Evolutionary conservation across 768 basidiomycete genomes (phyloP), one percentile per base, ranked within the genome.

Genomic region (Epithele typhae): DNA sequence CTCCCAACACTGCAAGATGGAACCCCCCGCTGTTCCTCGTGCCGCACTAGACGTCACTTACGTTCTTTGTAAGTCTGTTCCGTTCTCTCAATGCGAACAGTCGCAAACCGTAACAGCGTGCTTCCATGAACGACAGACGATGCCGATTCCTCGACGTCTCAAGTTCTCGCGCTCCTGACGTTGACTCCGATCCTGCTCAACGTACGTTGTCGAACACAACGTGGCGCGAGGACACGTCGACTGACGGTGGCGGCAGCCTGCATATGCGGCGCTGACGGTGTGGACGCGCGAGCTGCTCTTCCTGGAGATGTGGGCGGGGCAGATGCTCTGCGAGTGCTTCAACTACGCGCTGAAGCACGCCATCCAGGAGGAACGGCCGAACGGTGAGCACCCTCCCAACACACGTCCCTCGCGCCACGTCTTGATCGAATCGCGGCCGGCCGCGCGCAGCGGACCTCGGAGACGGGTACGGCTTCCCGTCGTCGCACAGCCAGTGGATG

Each of bases 401-500:
- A 7, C 21, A 39, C 25, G 17, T 30, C 22, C 15, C 11, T 9
- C 17, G 35, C 9, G 18, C 38, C 42, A 11, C 36, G 15, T 40
- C 22, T 37, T 18, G 36, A 7, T 11, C 27, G 22, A 37, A 9
- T 24, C 24, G 19, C 25, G 18, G 15, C 45, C 25, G 21, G 8
- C 48, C 14, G n/a, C 39, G 10, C 37, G 10, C 56, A 84, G 84
- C 72, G 35, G 74, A 72, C 45, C 63, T 79, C 38, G 83, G 82
- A 17, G 75, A 75, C 45, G 89, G 89, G 12, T 92, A 90, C 59
- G 90, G 88, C 6, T 92, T 92, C 56, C 90, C 90, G 0, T 91
- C 89, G 0, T 90, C 87, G 12, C 90, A 92, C 59, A 88, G 87
- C 64, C 90, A 92, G 64, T 90, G 84, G 62, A 91, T 92, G 90